These are phyloP conservation scores for Coffea eugenioides DNA, from an alignment of 257 asterid species.

Conservation along the genomic window DNA sequence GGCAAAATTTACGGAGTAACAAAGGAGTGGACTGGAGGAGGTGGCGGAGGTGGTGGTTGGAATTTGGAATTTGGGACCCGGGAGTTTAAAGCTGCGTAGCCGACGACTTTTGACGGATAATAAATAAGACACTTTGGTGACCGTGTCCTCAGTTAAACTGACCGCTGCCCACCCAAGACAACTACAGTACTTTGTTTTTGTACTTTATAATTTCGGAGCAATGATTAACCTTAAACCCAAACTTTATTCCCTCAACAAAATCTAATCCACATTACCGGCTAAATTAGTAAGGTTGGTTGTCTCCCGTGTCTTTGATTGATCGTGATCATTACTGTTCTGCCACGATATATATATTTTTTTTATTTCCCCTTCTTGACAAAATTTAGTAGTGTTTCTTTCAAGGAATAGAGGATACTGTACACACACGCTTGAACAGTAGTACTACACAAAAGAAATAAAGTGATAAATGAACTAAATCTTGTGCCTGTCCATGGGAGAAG, in stretches of 20 bases:
- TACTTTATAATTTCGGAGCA: not conserved
- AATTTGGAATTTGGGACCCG: slow-evolving; percentile 41
- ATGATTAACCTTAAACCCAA: not conserved
- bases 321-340: too few species aligned
- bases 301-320: not conserved
- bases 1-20: too few species aligned
- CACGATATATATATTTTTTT: too few species aligned
- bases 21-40: slow-evolving; percentile 6
- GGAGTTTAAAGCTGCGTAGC: slow-evolving; percentile 37
- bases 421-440: too few species aligned
- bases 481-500: too few species aligned
- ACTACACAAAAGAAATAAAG: too few species aligned
- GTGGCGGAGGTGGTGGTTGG: slow-evolving; percentile 38
- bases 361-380: too few species aligned
- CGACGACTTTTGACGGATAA: slow-evolving; percentile 56
- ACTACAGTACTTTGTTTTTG: not conserved
- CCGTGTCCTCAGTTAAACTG: not conserved
- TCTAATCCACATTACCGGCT: not conserved
- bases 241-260: not conserved
- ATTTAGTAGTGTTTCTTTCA: too few species aligned
- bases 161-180: not conserved
- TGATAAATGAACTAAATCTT: too few species aligned
- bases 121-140: slow-evolving; percentile 26
- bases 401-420: too few species aligned
- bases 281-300: not conserved